These are phyloP conservation scores for Leccinum pellstonianum DNA, from an alignment of 768 basidiomycete genomes.

Conservation along the genomic window DNA sequence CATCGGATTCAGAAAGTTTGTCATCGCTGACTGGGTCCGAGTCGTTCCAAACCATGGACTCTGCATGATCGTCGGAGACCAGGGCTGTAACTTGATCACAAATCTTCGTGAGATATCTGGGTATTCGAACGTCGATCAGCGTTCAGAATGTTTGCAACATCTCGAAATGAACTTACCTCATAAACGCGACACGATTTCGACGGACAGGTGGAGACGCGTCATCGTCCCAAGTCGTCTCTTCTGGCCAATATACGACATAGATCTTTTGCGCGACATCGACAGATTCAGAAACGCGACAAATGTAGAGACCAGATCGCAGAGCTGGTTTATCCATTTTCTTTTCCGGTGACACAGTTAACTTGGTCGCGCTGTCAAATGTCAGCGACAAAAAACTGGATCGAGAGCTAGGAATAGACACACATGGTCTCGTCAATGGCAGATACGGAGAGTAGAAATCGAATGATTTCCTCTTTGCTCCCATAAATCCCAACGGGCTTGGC, in stretches of 20 bases:
- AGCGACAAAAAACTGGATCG: neutral
- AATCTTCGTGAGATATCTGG: constrained; percentile 58
- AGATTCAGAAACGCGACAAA: constrained; percentile 27
- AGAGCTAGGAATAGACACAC: constrained; percentile 34
- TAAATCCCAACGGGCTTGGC: constrained; percentile 57
- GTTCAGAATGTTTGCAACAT: neutral
- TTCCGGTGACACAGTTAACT: constrained; percentile 8
- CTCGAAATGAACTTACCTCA: constrained; percentile 42
- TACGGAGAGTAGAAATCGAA: constrained; percentile 42
- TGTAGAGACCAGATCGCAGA: constrained; percentile 54
- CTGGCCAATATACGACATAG: constrained; percentile 62
- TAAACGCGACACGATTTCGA: constrained; percentile 57
- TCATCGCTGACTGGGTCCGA: constrained; percentile 25
- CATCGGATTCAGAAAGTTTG: constrained; percentile 26
- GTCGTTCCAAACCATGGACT: constrained; percentile 44
- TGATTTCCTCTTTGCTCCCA: constrained; percentile 51
- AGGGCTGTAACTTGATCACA: constrained; percentile 52
- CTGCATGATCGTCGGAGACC: constrained; percentile 46
- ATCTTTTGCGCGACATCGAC: constrained; percentile 20
- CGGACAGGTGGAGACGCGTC: constrained; percentile 43
- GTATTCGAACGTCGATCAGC: neutral
- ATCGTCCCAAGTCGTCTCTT: constrained; percentile 58
- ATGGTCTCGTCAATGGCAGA: constrained; percentile 36
- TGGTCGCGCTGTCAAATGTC: neutral
- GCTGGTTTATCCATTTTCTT: constrained; percentile 11